Base-by-base conservation (phyloP, 2,329 filamentous ascomycete genomes). In the Calonectria multiphialidica region DNA sequence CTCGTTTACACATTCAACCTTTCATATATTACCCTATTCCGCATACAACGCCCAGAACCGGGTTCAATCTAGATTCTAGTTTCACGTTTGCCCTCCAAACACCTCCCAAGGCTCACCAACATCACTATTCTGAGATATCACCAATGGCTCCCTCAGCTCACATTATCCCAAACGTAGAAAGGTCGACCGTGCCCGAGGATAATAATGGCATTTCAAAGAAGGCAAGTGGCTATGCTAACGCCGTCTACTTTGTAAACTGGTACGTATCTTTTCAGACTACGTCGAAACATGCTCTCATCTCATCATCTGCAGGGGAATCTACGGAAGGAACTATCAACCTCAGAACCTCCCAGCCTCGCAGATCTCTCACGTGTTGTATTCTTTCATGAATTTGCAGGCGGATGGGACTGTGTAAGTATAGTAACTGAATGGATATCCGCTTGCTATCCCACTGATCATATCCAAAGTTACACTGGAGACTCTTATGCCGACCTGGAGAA, bases 331-430 rank as follows among this genome's bases (percentile, higher is more conserved):
- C 76, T 95, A 93, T 80, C 89, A 93, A 62, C 93, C 94, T 0
- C 88, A 92, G 63, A 87, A 94, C 76, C 88, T 98, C 16, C 93
- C 93, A 0, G 90, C 88, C 1, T 87, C 90, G 1, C 87, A 94
- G 73, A 84, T 97, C 47, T 95, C 93, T 0, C 94, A 96, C 77
- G 86, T 97, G 1, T 87, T 97, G 2, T 97, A 90, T 79, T 89
- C 95, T 4, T 98, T 98, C 81, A 93, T 94, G 76, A 95, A 97
- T 78, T 83, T 97, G n/a, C 86, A 87, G 5, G 82, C 89, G 0
- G 90, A 92, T 61, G 95, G 95, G 18, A 92, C 94, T 75, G 93
- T 96, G 83, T 93, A 88, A 78, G 87, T 82, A 9, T 7, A 18
- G 2, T 21, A 3, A 12, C 8, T 21, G 0, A 3, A 21, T 13